Evolutionary conservation across 192 early-diverging fungal species (phyloP).

Genomic region (Phycomyces blakesleeanus): DNA sequence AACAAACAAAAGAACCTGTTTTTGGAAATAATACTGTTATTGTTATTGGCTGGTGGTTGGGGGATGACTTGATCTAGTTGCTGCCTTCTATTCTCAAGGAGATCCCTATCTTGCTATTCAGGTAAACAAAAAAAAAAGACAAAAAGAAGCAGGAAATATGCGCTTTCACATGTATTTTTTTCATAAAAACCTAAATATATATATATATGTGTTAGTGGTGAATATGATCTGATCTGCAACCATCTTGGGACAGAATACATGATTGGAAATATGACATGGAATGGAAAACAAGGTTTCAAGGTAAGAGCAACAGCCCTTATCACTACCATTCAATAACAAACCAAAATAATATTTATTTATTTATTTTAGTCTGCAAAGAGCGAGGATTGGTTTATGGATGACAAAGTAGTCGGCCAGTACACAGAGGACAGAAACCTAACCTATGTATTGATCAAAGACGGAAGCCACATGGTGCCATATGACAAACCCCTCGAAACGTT

Average conservation of each 20-base stretch:
- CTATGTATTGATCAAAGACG: constrained; percentile 80
- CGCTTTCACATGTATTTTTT: background rate
- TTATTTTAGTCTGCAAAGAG: constrained; percentile 30
- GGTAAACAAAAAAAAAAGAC: constrained; percentile 36
- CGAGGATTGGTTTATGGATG: constrained; percentile 49
- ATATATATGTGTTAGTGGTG: constrained; percentile 52
- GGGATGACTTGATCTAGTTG: too few relatives aligned
- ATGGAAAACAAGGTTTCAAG: constrained; percentile 54
- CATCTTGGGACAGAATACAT: constrained; percentile 63
- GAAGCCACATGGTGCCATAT: constrained; percentile 88
- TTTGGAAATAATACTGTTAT: too few relatives aligned
- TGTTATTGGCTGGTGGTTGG: too few relatives aligned
- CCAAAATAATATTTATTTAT: background rate
- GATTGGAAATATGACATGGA: constrained; percentile 66
- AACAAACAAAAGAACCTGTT: background rate
- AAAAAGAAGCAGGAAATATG: too few relatives aligned
- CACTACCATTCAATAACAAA: background rate
- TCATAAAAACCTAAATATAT: too few relatives aligned
- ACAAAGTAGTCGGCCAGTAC: constrained; percentile 39
- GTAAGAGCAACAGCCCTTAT: constrained; percentile 21
- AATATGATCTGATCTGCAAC: constrained; percentile 81
- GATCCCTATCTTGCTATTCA: constrained; percentile 58
- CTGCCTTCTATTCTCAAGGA: constrained; percentile 58
- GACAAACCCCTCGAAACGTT: constrained; percentile 73
- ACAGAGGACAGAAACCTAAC: constrained; percentile 58